Base-by-base conservation (phyloP, 805 yeast species). In the Candida broadrunensis region DNA sequence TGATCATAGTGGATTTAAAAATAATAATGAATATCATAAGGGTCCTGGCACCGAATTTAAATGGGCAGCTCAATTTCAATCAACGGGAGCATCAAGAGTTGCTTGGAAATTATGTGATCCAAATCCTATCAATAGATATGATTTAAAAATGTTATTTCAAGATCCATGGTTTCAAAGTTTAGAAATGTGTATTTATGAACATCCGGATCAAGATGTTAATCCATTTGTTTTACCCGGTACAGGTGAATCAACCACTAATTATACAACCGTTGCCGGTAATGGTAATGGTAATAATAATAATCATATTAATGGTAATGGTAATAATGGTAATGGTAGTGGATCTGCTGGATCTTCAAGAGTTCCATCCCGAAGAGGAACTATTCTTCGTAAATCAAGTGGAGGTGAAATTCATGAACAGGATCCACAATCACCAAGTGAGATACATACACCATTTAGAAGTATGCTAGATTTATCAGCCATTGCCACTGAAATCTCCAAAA, bases 91-190 rank as follows among this genome's bases (percentile, higher is more conserved):
- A 18, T 78, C 89, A 1, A 71, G 93, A 51, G 80, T 73, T 5
- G 81, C 87, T 7, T 84, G 90, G 88, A 77, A 85, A 56, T 60
- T 85, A 38, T 77, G 84, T 50, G 89, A 85, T 52, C 88, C 88
- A 3, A 65, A 77, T 18, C 67, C 75, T 0, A 53, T 51, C 1
- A 67, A 76, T 6, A 68, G 95, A 46, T 79, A 80, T 54, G 69
- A 74, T 14, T 51, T 85, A 46, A 68, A 73, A 1, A 69, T 72
- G 19, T 61, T 85, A 25, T 77, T 81, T 45, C 51, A 66, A 2
- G 89, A 85, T 50, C 79, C 83, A 9, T 85, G 85, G 81, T 84
- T 85, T 55, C 63, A 61, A 21, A 48, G 62, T 3, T 63, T 83
- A 35, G 85, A 78, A 46, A 75, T 78, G 66, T 85, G 91, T 55